A percentile compares a stretch with the other conserved stretches of the same genome.
These are phyloP conservation scores for Graphilbum fragrans DNA, from an alignment of 2,329 filamentous ascomycete genomes.

Conservation along the genomic window DNA sequence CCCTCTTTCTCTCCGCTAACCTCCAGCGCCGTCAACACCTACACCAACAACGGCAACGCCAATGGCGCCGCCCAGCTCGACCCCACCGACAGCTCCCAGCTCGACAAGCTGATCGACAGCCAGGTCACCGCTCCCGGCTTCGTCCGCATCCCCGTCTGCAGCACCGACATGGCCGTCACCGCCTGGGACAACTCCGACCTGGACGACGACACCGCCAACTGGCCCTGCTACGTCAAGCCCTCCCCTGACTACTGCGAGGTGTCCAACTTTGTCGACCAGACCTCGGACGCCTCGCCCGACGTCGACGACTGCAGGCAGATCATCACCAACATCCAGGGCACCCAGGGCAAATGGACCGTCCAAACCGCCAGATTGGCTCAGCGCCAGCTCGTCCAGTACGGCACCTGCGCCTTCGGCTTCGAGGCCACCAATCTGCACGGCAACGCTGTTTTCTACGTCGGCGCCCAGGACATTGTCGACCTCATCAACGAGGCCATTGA, in stretches of 20 bases:
- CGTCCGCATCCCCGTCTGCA: conserved; percentile 25
- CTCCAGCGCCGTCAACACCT: conserved; percentile 17
- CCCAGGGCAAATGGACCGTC: conserved; percentile 10
- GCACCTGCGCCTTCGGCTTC: conserved; percentile 21
- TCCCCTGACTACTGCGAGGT: conserved; percentile 15
- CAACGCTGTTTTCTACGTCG: conserved; percentile 18
- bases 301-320: conserved; percentile 22
- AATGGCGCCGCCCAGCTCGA: conserved; percentile 17
- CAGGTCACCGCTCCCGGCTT: conserved; percentile 23
- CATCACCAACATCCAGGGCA: conserved; percentile 19
- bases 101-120: conserved; percentile 12
- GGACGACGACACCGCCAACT: conserved; percentile 12
- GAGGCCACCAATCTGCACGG: conserved; percentile 13
- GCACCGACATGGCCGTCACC: conserved; percentile 17
- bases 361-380: conserved; percentile 10
- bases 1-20: no score
- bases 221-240: conserved; percentile 20
- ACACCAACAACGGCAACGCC: conserved; percentile 16
- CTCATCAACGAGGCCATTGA: conserved; percentile 19
- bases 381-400: conserved; percentile 15
- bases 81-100: conserved; percentile 11
- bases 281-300: conserved; percentile 19
- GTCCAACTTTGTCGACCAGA: conserved; percentile 21
- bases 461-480: conserved; percentile 23
- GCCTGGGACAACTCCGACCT: conserved; percentile 18